Evolutionary conservation across 805 yeast species (phyloP).

Genomic region (Nakazawaea ernobii): DNA sequence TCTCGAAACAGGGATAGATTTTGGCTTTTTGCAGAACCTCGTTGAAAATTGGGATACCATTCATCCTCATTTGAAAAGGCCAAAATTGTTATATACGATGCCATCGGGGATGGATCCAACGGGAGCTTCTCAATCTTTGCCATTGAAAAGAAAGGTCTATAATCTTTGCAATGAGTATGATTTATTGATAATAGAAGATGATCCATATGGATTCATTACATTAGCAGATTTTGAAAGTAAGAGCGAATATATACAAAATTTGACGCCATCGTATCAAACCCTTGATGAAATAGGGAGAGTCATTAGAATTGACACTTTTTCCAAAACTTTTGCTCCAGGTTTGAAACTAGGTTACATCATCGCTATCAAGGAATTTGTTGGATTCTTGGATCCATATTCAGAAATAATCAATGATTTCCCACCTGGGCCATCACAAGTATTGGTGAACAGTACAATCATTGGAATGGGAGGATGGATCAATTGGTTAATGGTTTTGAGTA

Average conservation of each 20-base stretch:
- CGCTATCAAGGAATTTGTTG: conserved; percentile 35
- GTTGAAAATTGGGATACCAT: conserved; percentile 43
- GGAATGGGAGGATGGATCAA: conserved; percentile 16
- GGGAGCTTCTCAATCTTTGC: conserved; percentile 39
- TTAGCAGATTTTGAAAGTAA: conserved; percentile 22
- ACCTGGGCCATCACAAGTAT: conserved; percentile 43
- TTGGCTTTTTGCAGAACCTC: conserved; percentile 30
- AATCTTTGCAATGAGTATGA: conserved; percentile 41
- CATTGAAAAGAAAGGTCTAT: conserved; percentile 35
- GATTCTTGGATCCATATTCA: conserved; percentile 30
- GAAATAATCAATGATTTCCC: conserved; percentile 40
- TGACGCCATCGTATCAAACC: conserved; percentile 42
- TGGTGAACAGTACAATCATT: conserved; percentile 35
- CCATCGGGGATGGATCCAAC: conserved; percentile 57
- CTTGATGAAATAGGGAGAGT: conserved; percentile 50
- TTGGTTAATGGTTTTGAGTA: conserved; percentile 1
- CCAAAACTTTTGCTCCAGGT: conserved; percentile 53
- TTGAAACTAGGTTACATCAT: conserved; percentile 46
- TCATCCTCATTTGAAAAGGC: conserved; percentile 34
- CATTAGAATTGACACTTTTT: conserved; percentile 46
- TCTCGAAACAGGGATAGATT: conserved; percentile 38
- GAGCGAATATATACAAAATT: conserved; percentile 28
- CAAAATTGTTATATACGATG: conserved; percentile 47
- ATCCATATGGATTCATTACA: conserved; percentile 49
- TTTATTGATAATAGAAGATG: conserved; percentile 50